These are phyloP conservation scores for Austroboletus eburneus DNA, from an alignment of 768 basidiomycete species.

Conservation along the genomic window DNA sequence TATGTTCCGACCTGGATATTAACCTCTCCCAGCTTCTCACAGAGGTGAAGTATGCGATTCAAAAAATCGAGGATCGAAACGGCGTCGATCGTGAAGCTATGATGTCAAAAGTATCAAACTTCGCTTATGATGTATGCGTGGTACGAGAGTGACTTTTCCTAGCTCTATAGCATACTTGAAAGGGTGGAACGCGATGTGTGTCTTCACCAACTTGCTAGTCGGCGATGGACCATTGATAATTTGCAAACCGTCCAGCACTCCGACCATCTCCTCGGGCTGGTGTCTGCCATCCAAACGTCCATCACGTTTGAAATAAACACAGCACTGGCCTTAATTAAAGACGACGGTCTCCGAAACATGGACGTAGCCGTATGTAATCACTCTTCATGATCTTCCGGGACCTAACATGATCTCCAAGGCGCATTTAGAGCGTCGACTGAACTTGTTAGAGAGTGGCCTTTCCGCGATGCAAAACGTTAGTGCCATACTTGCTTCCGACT, in stretches of 20 bases:
- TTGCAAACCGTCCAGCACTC: slow-evolving; percentile 21
- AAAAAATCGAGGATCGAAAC: slow-evolving; percentile 19
- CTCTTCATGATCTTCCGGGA: slow-evolving; percentile 1
- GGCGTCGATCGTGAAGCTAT: slow-evolving; percentile 17
- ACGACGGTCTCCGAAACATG: slow-evolving; percentile 27
- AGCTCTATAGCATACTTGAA: slow-evolving; percentile 27
- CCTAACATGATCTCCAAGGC: slow-evolving; percentile 21
- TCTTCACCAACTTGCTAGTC: not conserved
- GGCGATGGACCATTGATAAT: not conserved
- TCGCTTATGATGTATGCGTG: slow-evolving; percentile 1
- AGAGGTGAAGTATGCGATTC: slow-evolving; percentile 19
- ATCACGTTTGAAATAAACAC: slow-evolving; percentile 21
- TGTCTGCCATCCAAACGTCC: slow-evolving; percentile 21
- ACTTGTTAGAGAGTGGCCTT: slow-evolving; percentile 22
- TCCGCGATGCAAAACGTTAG: slow-evolving; percentile 31
- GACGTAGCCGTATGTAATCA: slow-evolving; percentile 20
- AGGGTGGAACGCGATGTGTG: slow-evolving; percentile 21
- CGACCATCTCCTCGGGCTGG: slow-evolving; percentile 22
- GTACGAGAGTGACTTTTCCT: slow-evolving; percentile 12
- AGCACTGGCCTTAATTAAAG: slow-evolving; percentile 25
- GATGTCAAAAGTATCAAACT: slow-evolving; percentile 20
- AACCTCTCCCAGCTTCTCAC: slow-evolving; percentile 19
- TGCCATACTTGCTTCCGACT: slow-evolving; percentile 5
- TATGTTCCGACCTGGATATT: not conserved
- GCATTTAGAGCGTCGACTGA: slow-evolving; percentile 28